Conservation (phyloP, 345 rosid species). For the Bruguiera sexangula region DNA sequence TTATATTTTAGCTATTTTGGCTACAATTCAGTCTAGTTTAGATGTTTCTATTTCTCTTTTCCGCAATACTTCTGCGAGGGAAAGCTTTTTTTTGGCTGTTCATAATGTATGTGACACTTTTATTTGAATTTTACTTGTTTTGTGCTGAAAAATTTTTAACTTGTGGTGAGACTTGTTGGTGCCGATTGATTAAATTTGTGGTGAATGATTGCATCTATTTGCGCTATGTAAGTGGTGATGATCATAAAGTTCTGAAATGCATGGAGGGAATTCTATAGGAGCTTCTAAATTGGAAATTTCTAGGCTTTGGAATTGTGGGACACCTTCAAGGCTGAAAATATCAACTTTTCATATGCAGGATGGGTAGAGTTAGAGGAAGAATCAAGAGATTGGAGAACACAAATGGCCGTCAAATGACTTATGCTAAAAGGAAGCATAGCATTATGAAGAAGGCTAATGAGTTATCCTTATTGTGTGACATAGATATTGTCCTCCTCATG, state of each 20-base stretch:
- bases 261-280: not conserved
- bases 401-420: conserved; percentile 68
- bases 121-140: not conserved
- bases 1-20: too few species aligned
- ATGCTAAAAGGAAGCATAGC: conserved; percentile 67
- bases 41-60: too few species aligned
- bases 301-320: not conserved
- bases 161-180: not conserved
- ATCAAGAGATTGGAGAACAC: conserved; percentile 65
- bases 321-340: not conserved
- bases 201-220: not conserved
- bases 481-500: conserved; percentile 70
- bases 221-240: not conserved
- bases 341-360: conserved; percentile 35
- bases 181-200: not conserved
- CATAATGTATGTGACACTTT: not conserved
- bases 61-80: too few species aligned
- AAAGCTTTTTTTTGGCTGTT: not conserved
- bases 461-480: conserved; percentile 66
- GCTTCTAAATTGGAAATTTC: not conserved
- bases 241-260: not conserved
- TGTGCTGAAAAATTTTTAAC: not conserved
- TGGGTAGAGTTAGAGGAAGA: conserved; percentile 81
- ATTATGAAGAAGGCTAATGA: conserved; percentile 77
- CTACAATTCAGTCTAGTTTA: too few species aligned